phyloP scores from a whole-genome alignment of 345 rosid genomes.

The Dipteronia dyeriana region DNA sequence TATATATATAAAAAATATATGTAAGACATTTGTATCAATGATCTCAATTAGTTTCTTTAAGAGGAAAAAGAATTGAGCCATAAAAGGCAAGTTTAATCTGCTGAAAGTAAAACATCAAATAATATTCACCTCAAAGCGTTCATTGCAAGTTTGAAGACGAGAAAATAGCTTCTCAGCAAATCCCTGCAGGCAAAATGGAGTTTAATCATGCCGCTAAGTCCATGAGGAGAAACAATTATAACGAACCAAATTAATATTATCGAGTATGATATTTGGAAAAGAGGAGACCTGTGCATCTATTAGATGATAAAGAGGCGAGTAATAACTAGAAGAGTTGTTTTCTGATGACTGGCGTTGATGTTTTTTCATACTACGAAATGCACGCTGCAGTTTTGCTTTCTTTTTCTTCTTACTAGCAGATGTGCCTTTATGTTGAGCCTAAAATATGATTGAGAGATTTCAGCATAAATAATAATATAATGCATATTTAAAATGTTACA shows the following conservation, averaged over 20 bases:
- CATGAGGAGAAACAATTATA: not conserved
- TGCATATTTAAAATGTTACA: not conserved
- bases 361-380: conserved; percentile 71
- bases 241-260: not conserved
- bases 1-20: not conserved
- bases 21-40: not conserved
- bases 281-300: conserved; percentile 79
- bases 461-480: conserved; percentile 17
- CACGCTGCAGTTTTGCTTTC: conserved; percentile 92
- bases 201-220: conserved; percentile 3
- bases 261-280: conserved; percentile 5
- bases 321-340: conserved; percentile 46
- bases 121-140: conserved; percentile 73
- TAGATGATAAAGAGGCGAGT: conserved; percentile 85
- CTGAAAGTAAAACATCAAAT: conserved; percentile 8
- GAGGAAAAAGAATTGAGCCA: not conserved
- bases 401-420: conserved; percentile 90
- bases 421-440: conserved; percentile 88
- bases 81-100: not conserved
- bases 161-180: conserved; percentile 82
- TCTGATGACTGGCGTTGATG: conserved; percentile 70
- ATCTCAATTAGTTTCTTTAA: not conserved
- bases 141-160: conserved; percentile 87
- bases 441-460: conserved; percentile 20
- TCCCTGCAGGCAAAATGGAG: conserved; percentile 50